phyloP scores from a whole-genome alignment of 352 stramenopile species.

The Globisporangium parvum region DNA sequence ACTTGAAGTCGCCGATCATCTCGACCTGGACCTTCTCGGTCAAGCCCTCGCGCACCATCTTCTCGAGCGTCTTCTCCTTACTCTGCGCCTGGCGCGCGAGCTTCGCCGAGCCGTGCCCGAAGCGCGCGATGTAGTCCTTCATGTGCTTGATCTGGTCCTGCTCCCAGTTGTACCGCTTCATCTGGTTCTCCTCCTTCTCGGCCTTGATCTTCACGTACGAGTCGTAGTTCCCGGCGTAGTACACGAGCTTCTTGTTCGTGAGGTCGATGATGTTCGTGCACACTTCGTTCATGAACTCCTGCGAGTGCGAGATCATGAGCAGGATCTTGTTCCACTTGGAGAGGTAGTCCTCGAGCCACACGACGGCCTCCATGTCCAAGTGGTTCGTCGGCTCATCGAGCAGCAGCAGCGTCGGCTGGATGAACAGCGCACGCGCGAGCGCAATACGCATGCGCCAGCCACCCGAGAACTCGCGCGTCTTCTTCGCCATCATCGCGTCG shows the following conservation, averaged over 20 bases:
- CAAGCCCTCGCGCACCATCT: conserved; percentile 95
- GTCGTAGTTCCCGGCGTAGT: conserved; percentile 99
- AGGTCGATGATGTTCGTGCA: conserved; percentile 98
- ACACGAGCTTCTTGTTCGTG: conserved; percentile 92
- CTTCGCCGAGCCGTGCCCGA: conserved; percentile 97
- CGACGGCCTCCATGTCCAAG: conserved; percentile 97
- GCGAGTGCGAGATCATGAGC: conserved; percentile 96
- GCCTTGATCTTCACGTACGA: conserved; percentile 95
- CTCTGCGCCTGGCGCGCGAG: conserved; percentile 96
- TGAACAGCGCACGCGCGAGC: conserved; percentile 95
- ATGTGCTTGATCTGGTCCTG: conserved; percentile 98
- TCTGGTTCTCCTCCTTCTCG: conserved; percentile 98
- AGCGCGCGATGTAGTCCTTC: conserved; percentile 99
- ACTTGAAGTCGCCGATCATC: conserved; percentile 91
- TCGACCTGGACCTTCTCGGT: conserved; percentile 93
- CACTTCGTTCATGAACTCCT: conserved; percentile 99
- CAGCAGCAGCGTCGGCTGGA: conserved; percentile 92
- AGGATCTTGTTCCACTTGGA: conserved; percentile 96
- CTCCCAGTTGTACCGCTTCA: conserved; percentile 97
- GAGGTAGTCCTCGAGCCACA: conserved; percentile 98
- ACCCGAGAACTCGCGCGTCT: conserved; percentile 92
- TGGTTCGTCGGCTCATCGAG: conserved; percentile 95
- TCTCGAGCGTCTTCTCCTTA: conserved; percentile 98
- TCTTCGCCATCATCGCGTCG: conserved; percentile 92
- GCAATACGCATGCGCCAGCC: conserved; percentile 97